Conservation (phyloP, 148 eudicot genomes). For the Limonium bicolor region DNA sequence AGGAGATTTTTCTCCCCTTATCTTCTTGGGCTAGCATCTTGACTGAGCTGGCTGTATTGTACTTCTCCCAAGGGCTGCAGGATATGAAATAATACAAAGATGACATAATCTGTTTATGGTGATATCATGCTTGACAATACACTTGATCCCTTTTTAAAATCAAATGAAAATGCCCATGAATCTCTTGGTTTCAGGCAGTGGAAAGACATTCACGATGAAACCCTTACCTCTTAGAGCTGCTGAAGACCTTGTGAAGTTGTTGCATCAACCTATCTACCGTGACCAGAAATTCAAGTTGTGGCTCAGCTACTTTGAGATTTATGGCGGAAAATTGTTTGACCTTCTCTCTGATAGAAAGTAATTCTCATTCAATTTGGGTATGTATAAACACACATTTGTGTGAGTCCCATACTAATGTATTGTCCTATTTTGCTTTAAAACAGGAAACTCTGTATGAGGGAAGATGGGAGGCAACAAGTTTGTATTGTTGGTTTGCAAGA, state of each 20-base stretch:
- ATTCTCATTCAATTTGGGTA: too few species aligned
- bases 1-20: too few species aligned
- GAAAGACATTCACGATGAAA: slow-evolving; percentile 97
- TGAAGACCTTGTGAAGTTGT: slow-evolving; percentile 67
- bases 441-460: slow-evolving; percentile 96
- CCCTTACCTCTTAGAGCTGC: slow-evolving; percentile 96
- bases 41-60: too few species aligned
- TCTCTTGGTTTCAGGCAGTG: slow-evolving; percentile 70
- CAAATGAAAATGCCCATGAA: too few species aligned
- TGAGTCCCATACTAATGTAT: too few species aligned
- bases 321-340: slow-evolving; percentile 93
- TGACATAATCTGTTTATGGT: too few species aligned
- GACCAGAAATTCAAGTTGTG: slow-evolving; percentile 85
- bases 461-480: slow-evolving; percentile 96
- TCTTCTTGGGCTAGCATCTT: too few species aligned
- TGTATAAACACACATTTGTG: too few species aligned
- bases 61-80: too few species aligned
- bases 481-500: slow-evolving; percentile 98
- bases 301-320: slow-evolving; percentile 98
- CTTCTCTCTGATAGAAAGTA: slow-evolving; percentile 87
- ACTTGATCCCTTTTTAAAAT: too few species aligned
- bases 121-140: too few species aligned
- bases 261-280: slow-evolving; percentile 75
- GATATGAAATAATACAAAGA: too few species aligned
- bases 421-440: slow-evolving; percentile 2